phyloP scores from a whole-genome alignment of 208 protist species.

The Leishmania martiniquensis region DNA sequence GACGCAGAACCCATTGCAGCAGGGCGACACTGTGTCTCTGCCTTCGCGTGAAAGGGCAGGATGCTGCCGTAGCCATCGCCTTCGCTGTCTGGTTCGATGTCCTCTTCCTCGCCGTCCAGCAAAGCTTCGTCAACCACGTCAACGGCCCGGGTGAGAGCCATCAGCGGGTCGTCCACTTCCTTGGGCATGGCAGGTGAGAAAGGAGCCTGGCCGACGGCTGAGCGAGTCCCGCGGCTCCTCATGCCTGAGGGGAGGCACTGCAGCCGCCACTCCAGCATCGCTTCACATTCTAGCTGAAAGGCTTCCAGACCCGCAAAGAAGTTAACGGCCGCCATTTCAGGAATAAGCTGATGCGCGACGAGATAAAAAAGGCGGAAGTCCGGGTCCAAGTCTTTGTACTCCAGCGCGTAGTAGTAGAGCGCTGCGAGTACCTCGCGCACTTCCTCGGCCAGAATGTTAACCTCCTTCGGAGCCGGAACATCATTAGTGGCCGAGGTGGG shows the following conservation, averaged over 20 bases:
- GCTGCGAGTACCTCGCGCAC: conserved; percentile 72
- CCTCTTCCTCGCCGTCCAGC: conserved; percentile 61
- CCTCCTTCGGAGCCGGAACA: conserved; percentile 28
- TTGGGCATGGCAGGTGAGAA: neutral
- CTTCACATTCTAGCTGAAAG: conserved; percentile 46
- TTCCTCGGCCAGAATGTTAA: conserved; percentile 41
- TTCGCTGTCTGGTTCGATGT: conserved; percentile 80
- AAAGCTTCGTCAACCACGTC: conserved; percentile 62
- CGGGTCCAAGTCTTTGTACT: conserved; percentile 79
- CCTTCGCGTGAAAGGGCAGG: conserved; percentile 33
- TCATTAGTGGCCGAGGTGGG: neutral
- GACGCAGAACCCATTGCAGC: neutral
- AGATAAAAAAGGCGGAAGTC: conserved; percentile 90
- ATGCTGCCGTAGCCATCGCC: conserved; percentile 85
- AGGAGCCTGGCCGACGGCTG: neutral
- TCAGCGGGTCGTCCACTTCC: conserved; percentile 46
- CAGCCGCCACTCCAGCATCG: conserved; percentile 25
- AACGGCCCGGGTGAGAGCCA: conserved; percentile 34
- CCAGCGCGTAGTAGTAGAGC: conserved; percentile 82
- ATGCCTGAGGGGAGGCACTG: neutral
- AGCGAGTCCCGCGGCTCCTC: neutral
- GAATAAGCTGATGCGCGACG: conserved; percentile 82
- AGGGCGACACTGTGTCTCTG: neutral
- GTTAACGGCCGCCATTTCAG: conserved; percentile 85
- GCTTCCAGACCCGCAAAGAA: conserved; percentile 82